Evolutionary conservation across 2,329 filamentous ascomycete species (phyloP).

Genomic region (Hymenoscyphus scutula): DNA sequence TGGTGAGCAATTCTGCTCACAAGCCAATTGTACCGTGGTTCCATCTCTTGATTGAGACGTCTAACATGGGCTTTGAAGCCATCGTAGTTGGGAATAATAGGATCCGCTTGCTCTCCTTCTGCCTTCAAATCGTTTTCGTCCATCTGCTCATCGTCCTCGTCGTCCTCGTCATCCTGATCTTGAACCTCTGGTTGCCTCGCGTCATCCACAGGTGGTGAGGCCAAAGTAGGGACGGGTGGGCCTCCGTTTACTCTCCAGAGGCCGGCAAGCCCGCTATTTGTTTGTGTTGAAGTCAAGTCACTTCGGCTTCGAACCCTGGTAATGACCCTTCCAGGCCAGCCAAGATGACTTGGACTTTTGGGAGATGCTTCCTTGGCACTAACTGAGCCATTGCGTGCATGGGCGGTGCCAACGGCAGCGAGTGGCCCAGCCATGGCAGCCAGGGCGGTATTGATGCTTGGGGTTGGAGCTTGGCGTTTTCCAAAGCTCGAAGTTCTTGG

Average conservation of each 20-base stretch:
- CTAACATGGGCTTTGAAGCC: slow-evolving; percentile 76
- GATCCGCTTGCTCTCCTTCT: slow-evolving; percentile 60
- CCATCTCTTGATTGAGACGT: slow-evolving; percentile 70
- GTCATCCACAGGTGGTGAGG: slow-evolving; percentile 43
- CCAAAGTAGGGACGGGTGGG: slow-evolving; percentile 54
- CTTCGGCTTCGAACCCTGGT: slow-evolving; percentile 55
- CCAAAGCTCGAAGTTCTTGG: slow-evolving; percentile 48
- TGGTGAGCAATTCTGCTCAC: slow-evolving; percentile 81
- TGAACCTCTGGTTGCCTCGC: slow-evolving; percentile 32
- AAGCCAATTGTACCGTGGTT: slow-evolving; percentile 57
- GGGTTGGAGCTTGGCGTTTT: slow-evolving; percentile 51
- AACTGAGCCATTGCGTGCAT: slow-evolving; percentile 60
- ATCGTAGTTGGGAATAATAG: slow-evolving; percentile 67
- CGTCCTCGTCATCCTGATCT: slow-evolving; percentile 48
- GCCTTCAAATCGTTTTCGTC: slow-evolving; percentile 62
- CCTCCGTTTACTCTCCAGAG: slow-evolving; percentile 57
- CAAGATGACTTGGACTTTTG: slow-evolving; percentile 39
- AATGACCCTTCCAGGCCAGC: slow-evolving; percentile 43
- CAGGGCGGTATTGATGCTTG: slow-evolving; percentile 59
- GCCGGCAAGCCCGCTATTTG: slow-evolving; percentile 45
- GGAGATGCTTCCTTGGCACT: slow-evolving; percentile 51
- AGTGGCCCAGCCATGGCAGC: slow-evolving; percentile 53
- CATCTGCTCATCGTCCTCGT: slow-evolving; percentile 61
- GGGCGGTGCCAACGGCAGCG: slow-evolving; percentile 53
- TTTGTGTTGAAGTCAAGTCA: slow-evolving; percentile 44